Conservation (phyloP, 345 rosid genomes). For the Aethionema arabicum region DNA sequence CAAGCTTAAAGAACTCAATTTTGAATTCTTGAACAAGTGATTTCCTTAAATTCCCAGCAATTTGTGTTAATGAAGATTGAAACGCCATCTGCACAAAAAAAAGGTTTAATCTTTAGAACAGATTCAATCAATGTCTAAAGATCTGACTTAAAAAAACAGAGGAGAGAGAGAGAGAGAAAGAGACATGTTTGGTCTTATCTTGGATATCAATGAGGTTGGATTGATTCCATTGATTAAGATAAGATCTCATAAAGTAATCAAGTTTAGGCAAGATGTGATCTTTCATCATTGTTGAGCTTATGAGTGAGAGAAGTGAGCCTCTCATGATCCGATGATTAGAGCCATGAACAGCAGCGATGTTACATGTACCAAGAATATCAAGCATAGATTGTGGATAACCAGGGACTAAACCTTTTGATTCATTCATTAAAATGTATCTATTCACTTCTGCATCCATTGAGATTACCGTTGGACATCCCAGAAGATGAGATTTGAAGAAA, state of each 20-base stretch:
- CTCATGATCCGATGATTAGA: conserved; percentile 66
- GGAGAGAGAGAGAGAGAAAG: conserved; percentile 1
- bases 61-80: conserved; percentile 53
- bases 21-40: conserved; percentile 42
- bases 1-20: conserved; percentile 65
- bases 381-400: conserved; percentile 92
- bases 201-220: conserved; percentile 60
- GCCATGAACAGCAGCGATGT: conserved; percentile 85
- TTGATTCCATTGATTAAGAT: conserved; percentile 55
- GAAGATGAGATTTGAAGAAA: conserved; percentile 75
- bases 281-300: conserved; percentile 58
- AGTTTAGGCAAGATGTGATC: conserved; percentile 58
- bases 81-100: conserved; percentile 62
- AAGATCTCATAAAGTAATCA: conserved; percentile 57
- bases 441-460: conserved; percentile 83
- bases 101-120: background rate
- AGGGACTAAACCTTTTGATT: conserved; percentile 78
- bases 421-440: conserved; percentile 76
- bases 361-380: conserved; percentile 68
- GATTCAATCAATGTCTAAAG: background rate
- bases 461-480: conserved; percentile 78
- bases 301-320: conserved; percentile 62
- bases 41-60: conserved; percentile 47
- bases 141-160: background rate
- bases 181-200: conserved; percentile 68